These are phyloP conservation scores for Fusarium verrucosum DNA, from an alignment of 2,329 filamentous ascomycete species.

Conservation along the genomic window DNA sequence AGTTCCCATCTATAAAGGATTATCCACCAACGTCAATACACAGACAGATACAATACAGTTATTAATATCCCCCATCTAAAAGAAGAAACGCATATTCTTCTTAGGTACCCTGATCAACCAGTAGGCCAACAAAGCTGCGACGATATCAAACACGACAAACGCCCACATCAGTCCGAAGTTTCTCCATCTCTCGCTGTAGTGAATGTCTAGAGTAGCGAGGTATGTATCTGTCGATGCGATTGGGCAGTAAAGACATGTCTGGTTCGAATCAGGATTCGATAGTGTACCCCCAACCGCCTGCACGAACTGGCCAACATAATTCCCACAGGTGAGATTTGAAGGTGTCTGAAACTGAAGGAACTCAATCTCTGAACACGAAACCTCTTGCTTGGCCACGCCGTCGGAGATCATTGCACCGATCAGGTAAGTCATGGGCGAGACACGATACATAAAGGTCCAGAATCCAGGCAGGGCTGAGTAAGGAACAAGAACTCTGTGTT, in stretches of 20 bases:
- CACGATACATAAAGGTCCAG: conserved; percentile 77
- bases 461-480: conserved; percentile 67
- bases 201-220: conserved; percentile 52
- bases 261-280: conserved; percentile 46
- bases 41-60: no score
- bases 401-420: conserved; percentile 67
- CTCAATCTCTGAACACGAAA: conserved; percentile 61
- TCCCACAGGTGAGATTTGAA: conserved; percentile 57
- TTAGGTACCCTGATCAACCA: conserved; percentile 21
- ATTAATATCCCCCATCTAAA: no score
- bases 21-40: no score
- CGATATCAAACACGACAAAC: conserved; percentile 61
- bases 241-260: conserved; percentile 56
- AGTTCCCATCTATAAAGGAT: no score
- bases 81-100: neutral
- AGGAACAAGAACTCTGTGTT: conserved; percentile 68
- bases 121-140: conserved; percentile 47
- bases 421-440: conserved; percentile 70
- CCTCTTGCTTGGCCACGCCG: conserved; percentile 42
- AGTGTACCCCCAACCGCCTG: conserved; percentile 57
- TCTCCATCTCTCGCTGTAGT: conserved; percentile 61
- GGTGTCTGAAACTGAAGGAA: conserved; percentile 70
- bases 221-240: conserved; percentile 46
- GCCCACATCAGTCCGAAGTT: conserved; percentile 65
- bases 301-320: conserved; percentile 59